Evolutionary conservation across 2,329 filamentous ascomycete species (phyloP), one percentile per base, ranked within the genome.

Genomic region (Podosphaera fusca): DNA sequence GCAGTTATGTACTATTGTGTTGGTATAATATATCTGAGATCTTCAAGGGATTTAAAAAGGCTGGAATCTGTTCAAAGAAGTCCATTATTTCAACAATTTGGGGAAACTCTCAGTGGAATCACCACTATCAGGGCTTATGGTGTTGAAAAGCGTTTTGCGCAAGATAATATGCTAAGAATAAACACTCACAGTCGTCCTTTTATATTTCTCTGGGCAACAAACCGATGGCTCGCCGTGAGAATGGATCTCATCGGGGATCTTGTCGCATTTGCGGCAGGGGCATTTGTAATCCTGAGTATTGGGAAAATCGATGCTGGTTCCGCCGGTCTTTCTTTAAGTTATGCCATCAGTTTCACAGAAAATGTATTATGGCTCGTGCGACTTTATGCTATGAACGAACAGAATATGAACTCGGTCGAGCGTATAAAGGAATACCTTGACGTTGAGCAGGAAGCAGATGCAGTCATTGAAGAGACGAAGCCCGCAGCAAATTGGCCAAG

Each of bases 381-480:
- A 52, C 76, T 95, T 12, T 98, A 98, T 68, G 84, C 89, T 0
- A 81, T 86, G 67, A 95, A 96, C 65, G 92, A 98, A 71, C 92
- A 98, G 70, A 96, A 95, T 71, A 96, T 98, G 92, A 98, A 98
- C 71, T 90, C 90, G 2, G 89, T 96, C 54, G 92, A 98, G 71
- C 86, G 92, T 66, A 84, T 98, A 67, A 94, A 95, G 72, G 92
- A 98, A 68, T 98, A 96, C 67, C 78, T 96, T 40, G 87, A 96
- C 50, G 85, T 98, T 0, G 90, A 96, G 64, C 90, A 95, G 68
- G 92, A 98, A 71, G 89, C 92, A 0, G 74, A 78, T 0, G 75
- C 85, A 0, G 74, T 94, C 46, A 78, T 94, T 46, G 81, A 87
- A 57, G 81, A 90, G 59, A 85, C 80, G 61, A 78, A 87, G 34